Evolutionary conservation across 225 moss, liverwort and hornwort species (phyloP), one percentile per base, ranked within the genome.

Genomic region (Bryum argenteum): DNA sequence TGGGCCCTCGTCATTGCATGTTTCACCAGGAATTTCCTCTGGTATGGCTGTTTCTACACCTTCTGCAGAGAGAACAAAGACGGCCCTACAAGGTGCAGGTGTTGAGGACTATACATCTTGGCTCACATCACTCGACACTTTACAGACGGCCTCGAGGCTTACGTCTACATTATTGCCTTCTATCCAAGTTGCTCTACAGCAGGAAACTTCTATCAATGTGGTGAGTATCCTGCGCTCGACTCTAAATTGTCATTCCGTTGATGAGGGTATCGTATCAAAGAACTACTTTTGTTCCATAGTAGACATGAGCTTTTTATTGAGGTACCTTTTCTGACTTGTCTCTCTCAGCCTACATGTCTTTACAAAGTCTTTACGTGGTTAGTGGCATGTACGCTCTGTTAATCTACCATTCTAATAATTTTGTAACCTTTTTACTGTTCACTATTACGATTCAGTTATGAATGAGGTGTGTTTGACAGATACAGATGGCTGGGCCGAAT

Each of bases 141-240:
- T 90, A 64, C 82, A 87, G 24, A 91, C 94, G 33, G 91, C 84
- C 48, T 72, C 87, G 54, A 84, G 66, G 71, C 82, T 99, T 66
- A 76, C 84, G 37, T 80, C 76, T 70, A 74, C 85, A 22, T 77
- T 99, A 65, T 87, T 87, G 58, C 94, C 98, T 74, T 83, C 84
- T 48, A 82, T 99, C 56, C 87, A 88, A 66, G 71, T 72, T 73
- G 94, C 98, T 39, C 59, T 94, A 26, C 88, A 99, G 74, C 88
- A 84, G 40, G 98, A 99, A 78, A 86, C 81, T 54, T 88, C 89
- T 44, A 80, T 90, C 51, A 78, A 78, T 73, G 98, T 99, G 92
- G 94, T 97, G 56, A 69, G 93, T 84, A 66, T 51, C 67, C 58
- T 74, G n/a, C 6, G 71, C 51, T 74, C 70, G 12, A 57, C 54